Percentiles rank a stretch among this genome's conserved stretches.
Conservation (phyloP, 306 rosid genomes). For the Alnus rubra region DNA sequence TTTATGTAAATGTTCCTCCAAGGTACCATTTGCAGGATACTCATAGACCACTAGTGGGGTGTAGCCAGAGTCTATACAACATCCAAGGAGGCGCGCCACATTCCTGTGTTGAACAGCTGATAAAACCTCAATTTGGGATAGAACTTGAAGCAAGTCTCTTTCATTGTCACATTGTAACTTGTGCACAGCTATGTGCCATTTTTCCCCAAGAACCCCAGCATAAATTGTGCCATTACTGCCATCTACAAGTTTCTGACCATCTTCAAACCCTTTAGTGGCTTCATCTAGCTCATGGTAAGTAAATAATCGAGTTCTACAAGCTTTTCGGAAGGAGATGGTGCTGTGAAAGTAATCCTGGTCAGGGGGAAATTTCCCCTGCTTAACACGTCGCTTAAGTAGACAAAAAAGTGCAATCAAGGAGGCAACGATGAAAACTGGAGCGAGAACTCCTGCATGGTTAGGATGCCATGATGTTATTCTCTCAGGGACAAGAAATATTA, state of each 20-base stretch:
- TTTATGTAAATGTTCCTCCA: conserved; percentile 68
- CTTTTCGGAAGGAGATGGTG: conserved; percentile 55
- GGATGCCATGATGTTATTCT: conserved; percentile 19
- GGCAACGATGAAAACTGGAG: conserved; percentile 64
- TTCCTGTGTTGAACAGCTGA: conserved; percentile 57
- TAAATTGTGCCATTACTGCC: conserved; percentile 54
- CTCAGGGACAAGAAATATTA: conserved; percentile 1
- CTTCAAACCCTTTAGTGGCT: conserved; percentile 72
- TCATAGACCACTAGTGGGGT: conserved; percentile 71
- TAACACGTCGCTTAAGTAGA: conserved; percentile 54
- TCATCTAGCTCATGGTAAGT: conserved; percentile 65
- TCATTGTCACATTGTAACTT: conserved; percentile 61
- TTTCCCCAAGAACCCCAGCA: conserved; percentile 70
- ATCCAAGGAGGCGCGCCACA: conserved; percentile 67
- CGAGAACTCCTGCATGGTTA: conserved; percentile 75
- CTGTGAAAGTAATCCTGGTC: conserved; percentile 51
- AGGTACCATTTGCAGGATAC: conserved; percentile 69
- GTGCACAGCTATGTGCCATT: conserved; percentile 77
- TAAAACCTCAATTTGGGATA: conserved; percentile 72
- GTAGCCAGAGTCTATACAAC: conserved; percentile 64
- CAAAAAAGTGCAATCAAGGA: conserved; percentile 59
- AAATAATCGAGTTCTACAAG: conserved; percentile 64
- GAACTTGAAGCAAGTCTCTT: conserved; percentile 56
- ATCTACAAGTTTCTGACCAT: conserved; percentile 51
- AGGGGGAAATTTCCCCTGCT: conserved; percentile 45